phyloP scores from a whole-genome alignment of 345 rosid species.

The Chamaenerion angustifolium region DNA sequence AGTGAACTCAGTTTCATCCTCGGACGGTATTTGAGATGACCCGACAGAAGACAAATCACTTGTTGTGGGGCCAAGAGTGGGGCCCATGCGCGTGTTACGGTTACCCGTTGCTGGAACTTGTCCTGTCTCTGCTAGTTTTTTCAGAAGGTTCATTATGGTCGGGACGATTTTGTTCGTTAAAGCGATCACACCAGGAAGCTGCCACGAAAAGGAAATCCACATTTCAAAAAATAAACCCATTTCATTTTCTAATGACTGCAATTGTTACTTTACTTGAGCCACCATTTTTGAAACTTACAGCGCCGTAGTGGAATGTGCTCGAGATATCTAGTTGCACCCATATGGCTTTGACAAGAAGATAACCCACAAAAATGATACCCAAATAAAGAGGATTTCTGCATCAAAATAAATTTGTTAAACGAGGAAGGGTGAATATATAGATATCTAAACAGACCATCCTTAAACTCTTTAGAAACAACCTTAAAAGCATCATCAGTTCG shows the following conservation, averaged over 20 bases:
- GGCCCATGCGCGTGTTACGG: conserved; percentile 24
- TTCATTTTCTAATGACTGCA: too few relatives aligned
- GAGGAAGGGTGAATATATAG: background rate
- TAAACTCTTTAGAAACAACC: conserved; percentile 22
- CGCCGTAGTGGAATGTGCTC: conserved; percentile 75
- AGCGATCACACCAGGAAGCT: conserved; percentile 86
- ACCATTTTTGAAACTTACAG: conserved; percentile 32
- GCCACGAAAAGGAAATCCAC: conserved; percentile 9
- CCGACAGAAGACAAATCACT: conserved; percentile 30
- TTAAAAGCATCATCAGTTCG: conserved; percentile 92
- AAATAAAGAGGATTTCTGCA: conserved; percentile 91
- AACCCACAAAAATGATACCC: conserved; percentile 49
- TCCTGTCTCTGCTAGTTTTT: conserved; percentile 68
- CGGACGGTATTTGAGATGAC: conserved; percentile 30
- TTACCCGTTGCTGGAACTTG: conserved; percentile 28
- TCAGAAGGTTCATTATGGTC: conserved; percentile 81
- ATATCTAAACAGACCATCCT: too few relatives aligned
- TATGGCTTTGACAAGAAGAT: conserved; percentile 65
- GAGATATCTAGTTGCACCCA: conserved; percentile 93
- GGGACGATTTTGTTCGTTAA: conserved; percentile 74
- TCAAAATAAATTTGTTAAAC: conserved; percentile 7
- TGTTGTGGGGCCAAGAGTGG: conserved; percentile 18
- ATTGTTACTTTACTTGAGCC: too few relatives aligned
- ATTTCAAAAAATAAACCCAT: too few relatives aligned
- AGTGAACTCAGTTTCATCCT: conserved; percentile 24